Percentiles rank a stretch among this genome's conserved stretches.
Evolutionary conservation across 345 rosid species (phyloP).

Genomic region (Pugionium cornutum): DNA sequence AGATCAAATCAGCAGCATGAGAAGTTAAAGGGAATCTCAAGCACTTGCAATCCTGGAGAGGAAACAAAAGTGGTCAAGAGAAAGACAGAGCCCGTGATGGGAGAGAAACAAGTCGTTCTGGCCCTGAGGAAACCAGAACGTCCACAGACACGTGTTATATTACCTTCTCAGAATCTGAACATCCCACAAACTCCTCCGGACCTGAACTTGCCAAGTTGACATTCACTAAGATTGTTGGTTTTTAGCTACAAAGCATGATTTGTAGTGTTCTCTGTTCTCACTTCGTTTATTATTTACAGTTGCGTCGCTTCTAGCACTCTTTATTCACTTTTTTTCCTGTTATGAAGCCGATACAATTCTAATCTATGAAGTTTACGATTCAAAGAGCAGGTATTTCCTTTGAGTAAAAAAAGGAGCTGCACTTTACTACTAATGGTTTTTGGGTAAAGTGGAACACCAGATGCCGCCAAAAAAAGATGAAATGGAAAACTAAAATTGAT

Average conservation of each 20-base stretch:
- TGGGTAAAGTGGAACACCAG: not conserved
- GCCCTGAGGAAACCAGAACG: slow-evolving; percentile 28
- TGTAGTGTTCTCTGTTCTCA: not conserved
- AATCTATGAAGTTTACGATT: slow-evolving; percentile 17
- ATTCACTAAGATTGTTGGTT: not conserved
- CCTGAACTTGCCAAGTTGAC: slow-evolving; percentile 36
- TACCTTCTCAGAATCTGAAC: slow-evolving; percentile 22
- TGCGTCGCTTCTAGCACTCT: not conserved
- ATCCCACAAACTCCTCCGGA: slow-evolving; percentile 22
- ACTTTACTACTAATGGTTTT: not conserved
- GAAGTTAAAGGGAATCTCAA: slow-evolving; percentile 35
- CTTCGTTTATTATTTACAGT: not conserved
- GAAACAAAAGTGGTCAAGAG: slow-evolving; percentile 29
- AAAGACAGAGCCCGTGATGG: slow-evolving; percentile 22
- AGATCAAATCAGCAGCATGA: slow-evolving; percentile 35
- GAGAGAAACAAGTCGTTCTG: slow-evolving; percentile 37
- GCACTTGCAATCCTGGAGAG: slow-evolving; percentile 19
- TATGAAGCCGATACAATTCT: not conserved
- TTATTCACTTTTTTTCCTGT: not conserved
- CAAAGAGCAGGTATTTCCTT: not conserved
- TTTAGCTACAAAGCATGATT: not conserved
- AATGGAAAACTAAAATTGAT: no score
- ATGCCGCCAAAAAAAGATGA: no score
- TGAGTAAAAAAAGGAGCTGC: no score
- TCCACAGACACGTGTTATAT: slow-evolving; percentile 11